Conservation (phyloP, 768 basidiomycete species). For the Ramaria sp. region DNA sequence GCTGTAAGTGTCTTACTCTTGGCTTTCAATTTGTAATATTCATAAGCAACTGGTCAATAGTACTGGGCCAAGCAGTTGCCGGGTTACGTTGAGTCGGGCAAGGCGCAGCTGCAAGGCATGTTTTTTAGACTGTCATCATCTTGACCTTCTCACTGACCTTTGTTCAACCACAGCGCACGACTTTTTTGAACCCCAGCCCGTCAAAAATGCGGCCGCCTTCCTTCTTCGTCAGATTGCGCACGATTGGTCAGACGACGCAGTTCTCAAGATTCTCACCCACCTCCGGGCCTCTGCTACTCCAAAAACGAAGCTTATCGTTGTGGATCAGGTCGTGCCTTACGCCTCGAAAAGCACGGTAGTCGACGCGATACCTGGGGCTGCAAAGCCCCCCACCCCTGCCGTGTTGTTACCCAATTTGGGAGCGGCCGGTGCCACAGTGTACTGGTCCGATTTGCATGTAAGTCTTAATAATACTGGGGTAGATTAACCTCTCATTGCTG, state of each 20-base stretch:
- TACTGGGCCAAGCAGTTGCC: not conserved
- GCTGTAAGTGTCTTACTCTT: not conserved
- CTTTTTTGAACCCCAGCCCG: not conserved
- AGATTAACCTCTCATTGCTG: not conserved
- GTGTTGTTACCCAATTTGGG: slow-evolving; percentile 17
- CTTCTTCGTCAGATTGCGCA: slow-evolving; percentile 11
- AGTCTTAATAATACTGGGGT: too few relatives aligned
- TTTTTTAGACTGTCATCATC: not conserved
- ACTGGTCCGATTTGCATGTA: not conserved
- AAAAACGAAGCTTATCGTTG: too few relatives aligned
- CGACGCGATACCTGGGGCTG: not conserved
- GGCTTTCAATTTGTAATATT: not conserved
- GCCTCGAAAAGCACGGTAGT: slow-evolving; percentile 13
- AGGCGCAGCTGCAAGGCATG: not conserved
- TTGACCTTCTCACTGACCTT: not conserved
- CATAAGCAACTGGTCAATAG: not conserved
- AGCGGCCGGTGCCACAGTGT: slow-evolving; percentile 2
- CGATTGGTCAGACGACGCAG: slow-evolving; percentile 14
- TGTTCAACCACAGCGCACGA: not conserved
- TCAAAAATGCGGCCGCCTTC: slow-evolving; percentile 8
- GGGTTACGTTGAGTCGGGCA: not conserved
- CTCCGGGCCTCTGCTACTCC: too few relatives aligned
- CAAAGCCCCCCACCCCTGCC: slow-evolving; percentile 1
- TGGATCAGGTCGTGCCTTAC: slow-evolving; percentile 8
- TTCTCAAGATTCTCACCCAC: too few relatives aligned